phyloP scores from a whole-genome alignment of 169 alveolate genomes.

The Eimeria necatrix region DNA sequence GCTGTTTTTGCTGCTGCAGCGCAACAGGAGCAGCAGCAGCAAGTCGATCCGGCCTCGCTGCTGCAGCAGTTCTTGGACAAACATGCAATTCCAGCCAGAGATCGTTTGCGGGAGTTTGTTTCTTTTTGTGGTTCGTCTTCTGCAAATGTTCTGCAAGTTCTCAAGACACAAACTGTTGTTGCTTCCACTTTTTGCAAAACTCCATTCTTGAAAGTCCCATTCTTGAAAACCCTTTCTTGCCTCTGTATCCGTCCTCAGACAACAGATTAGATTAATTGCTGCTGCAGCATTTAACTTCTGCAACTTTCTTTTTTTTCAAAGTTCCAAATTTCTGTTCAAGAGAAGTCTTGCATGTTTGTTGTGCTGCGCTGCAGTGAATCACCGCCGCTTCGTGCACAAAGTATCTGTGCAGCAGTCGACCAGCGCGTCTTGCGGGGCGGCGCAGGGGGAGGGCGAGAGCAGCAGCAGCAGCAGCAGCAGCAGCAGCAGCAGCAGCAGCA shows the following conservation, averaged over 20 bases:
- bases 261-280: no score
- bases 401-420: slow-evolving; percentile 11
- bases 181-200: neutral
- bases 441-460: neutral
- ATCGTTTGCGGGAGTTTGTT: slow-evolving; percentile 16
- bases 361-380: neutral
- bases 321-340: neutral
- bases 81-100: slow-evolving; percentile 11
- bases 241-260: no score
- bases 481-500: slow-evolving; percentile 64
- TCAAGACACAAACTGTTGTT: neutral
- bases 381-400: slow-evolving; percentile 49
- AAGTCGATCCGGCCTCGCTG: slow-evolving; percentile 1
- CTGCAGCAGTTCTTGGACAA: slow-evolving; percentile 39
- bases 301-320: neutral
- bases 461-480: slow-evolving; percentile 29
- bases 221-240: no score
- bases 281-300: neutral
- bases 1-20: slow-evolving; percentile 4
- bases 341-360: neutral
- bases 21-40: neutral
- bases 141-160: neutral
- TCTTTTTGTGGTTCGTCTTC: slow-evolving; percentile 39
- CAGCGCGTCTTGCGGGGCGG: neutral
- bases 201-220: neutral